Percentiles rank a stretch among this genome's conserved stretches.
These are phyloP conservation scores for Terfezia claveryi DNA, from an alignment of 495 filamentous ascomycete genomes.

Conservation along the genomic window DNA sequence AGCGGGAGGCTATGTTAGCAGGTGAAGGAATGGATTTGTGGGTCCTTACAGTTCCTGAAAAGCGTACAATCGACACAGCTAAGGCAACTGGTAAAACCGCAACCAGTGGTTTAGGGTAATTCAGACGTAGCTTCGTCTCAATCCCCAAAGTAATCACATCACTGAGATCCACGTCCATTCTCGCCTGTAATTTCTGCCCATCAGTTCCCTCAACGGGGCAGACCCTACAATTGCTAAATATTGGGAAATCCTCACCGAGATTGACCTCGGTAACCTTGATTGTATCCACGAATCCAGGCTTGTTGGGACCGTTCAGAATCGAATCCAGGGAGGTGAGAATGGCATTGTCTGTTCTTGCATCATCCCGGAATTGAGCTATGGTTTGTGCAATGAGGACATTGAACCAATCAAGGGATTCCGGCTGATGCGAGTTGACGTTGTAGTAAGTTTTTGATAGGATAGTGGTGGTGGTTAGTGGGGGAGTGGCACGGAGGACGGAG, in stretches of 20 bases:
- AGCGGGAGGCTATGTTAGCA: constrained; percentile 35
- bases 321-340: constrained; percentile 85
- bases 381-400: constrained; percentile 95
- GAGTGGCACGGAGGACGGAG: constrained; percentile 43
- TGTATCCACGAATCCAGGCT: constrained; percentile 78
- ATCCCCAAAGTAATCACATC: constrained; percentile 85
- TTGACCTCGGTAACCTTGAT: constrained; percentile 84
- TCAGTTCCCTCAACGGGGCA: constrained; percentile 52
- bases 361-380: constrained; percentile 79
- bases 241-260: constrained; percentile 89
- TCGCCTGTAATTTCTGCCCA: constrained; percentile 57
- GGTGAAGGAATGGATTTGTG: constrained; percentile 22
- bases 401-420: constrained; percentile 99
- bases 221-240: constrained; percentile 94
- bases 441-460: constrained; percentile 96
- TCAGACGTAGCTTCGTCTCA: constrained; percentile 81
- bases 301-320: constrained; percentile 60
- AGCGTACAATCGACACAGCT: constrained; percentile 74
- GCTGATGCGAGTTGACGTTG: constrained; percentile 84
- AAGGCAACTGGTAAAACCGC: constrained; percentile 86
- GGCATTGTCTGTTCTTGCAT: constrained; percentile 73
- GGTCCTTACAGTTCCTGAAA: constrained; percentile 66
- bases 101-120: constrained; percentile 72
- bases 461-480: constrained; percentile 56
- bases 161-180: constrained; percentile 90